phyloP scores from a whole-genome alignment of 2,329 filamentous ascomycete genomes.

The Trichoderma pleuroti region DNA sequence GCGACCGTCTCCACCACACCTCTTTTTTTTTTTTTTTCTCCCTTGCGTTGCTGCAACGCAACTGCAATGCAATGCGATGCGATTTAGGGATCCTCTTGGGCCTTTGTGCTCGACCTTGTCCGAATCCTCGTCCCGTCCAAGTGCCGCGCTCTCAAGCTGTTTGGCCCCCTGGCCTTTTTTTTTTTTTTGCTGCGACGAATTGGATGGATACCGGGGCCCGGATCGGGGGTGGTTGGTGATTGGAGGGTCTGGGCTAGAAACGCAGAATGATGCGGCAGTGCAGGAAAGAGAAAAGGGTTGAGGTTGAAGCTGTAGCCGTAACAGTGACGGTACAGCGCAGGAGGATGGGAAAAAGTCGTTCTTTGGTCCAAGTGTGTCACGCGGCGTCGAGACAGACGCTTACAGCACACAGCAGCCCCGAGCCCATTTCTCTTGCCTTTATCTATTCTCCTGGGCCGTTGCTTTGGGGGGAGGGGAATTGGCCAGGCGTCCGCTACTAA shows the following conservation, averaged over 20 bases:
- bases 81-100: neutral
- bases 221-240: neutral
- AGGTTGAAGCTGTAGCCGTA: neutral
- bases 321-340: neutral
- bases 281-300: neutral
- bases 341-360: neutral
- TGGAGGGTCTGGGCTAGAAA: constrained; percentile 7
- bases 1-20: constrained; percentile 15
- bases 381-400: constrained; percentile 14
- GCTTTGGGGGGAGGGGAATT: neutral
- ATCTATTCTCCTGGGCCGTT: neutral
- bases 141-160: neutral
- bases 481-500: constrained; percentile 1
- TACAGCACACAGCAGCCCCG: constrained; percentile 13
- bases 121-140: neutral
- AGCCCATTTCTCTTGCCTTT: constrained; percentile 3
- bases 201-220: constrained; percentile 15
- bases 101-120: neutral
- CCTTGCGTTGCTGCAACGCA: constrained; percentile 1
- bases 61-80: neutral
- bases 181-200: constrained; percentile 14
- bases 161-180: constrained; percentile 5
- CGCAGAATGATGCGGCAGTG: constrained; percentile 11
- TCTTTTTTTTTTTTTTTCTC: neutral
- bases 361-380: constrained; percentile 6